Conservation (phyloP, 805 yeast genomes). For the Zygotorulaspora florentina region DNA sequence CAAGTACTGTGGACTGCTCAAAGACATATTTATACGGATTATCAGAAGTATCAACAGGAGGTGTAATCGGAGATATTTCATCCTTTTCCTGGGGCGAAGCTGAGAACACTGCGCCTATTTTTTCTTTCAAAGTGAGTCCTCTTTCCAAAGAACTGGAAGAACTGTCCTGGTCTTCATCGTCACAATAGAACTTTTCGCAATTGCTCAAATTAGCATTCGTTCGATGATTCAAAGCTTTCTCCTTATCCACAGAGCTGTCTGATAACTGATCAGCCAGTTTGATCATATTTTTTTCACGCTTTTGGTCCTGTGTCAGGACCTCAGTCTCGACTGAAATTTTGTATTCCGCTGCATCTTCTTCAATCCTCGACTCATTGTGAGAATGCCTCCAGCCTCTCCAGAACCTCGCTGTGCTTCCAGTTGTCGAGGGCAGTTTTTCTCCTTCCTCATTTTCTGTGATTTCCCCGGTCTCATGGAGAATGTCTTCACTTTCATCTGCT, state of each 20-base stretch:
- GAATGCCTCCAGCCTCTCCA: conserved; percentile 20
- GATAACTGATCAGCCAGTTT: conserved; percentile 12
- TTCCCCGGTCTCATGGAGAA: background rate
- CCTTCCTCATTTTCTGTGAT: background rate
- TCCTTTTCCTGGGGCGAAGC: conserved; percentile 9
- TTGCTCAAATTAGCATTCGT: background rate
- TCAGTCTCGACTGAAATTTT: background rate
- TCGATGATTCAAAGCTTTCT: background rate
- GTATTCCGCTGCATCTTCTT: background rate
- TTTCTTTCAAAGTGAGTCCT: conserved; percentile 14
- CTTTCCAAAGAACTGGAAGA: conserved; percentile 19
- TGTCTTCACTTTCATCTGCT: background rate
- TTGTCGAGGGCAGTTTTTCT: conserved; percentile 2
- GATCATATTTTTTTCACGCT: conserved; percentile 14
- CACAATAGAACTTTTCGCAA: background rate
- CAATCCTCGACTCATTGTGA: conserved; percentile 4
- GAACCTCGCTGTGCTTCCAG: conserved; percentile 10
- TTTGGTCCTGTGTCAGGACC: conserved; percentile 10
- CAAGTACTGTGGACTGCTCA: conserved; percentile 11
- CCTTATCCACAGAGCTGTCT: conserved; percentile 4
- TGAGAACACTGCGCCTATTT: conserved; percentile 11
- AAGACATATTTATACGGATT: conserved; percentile 26
- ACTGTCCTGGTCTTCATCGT: conserved; percentile 7
- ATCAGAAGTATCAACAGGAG: conserved; percentile 14
- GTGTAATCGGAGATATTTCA: conserved; percentile 21